Evolutionary conservation across 345 rosid species (phyloP).

Genomic region (Excoecaria cochinchinensis): DNA sequence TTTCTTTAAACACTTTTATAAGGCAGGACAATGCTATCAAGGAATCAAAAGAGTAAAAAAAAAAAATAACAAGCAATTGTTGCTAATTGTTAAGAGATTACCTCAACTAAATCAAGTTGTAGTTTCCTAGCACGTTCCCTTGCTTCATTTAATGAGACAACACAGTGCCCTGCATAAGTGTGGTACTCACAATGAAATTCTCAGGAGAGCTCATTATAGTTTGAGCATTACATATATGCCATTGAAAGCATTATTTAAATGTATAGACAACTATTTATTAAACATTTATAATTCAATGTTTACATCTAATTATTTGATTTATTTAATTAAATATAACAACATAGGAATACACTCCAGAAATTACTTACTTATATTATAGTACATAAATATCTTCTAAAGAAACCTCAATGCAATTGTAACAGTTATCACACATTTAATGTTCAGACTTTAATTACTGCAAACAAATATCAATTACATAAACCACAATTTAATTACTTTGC

Average conservation of each 20-base stretch:
- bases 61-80: neutral
- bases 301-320: no score
- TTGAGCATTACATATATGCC: neutral
- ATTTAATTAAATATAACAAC: neutral
- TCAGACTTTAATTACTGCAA: neutral
- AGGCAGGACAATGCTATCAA: neutral
- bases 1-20: neutral
- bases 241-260: neutral
- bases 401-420: neutral
- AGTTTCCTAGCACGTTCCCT: constrained; percentile 39
- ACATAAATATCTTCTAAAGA: neutral
- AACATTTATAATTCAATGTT: no score
- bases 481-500: neutral
- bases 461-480: neutral
- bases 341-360: neutral
- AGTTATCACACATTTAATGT: neutral
- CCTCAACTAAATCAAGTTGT: constrained; percentile 62
- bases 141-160: constrained; percentile 49
- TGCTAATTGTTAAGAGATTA: constrained; percentile 14
- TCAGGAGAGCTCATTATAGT: no score
- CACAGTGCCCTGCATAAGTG: constrained; percentile 40
- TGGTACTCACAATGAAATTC: neutral
- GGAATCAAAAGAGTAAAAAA: neutral
- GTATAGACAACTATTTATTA: neutral
- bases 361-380: neutral